Conservation (phyloP, 1,284 basidiomycete genomes). For the Neotropicomus parvogracilis region DNA sequence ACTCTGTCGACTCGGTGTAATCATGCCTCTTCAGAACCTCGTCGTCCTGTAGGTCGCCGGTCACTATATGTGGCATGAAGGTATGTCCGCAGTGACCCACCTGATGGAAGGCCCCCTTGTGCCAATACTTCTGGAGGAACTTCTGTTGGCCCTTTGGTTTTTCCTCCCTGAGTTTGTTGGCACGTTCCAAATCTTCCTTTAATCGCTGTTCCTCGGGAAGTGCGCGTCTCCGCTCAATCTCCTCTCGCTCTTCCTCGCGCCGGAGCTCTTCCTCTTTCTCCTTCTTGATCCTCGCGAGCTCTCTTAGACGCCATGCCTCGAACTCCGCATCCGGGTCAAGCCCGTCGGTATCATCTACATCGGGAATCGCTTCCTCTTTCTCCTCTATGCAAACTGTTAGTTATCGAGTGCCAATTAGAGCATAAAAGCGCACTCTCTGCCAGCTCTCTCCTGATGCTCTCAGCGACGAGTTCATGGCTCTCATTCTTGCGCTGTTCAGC, state of each 20-base stretch:
- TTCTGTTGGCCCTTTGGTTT: slow-evolving; percentile 87
- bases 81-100: slow-evolving; percentile 38
- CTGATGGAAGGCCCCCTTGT: slow-evolving; percentile 98
- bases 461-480: slow-evolving; percentile 83
- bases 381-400: slow-evolving; percentile 57
- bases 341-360: slow-evolving; percentile 95
- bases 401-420: background rate
- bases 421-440: slow-evolving; percentile 64
- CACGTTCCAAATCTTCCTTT: slow-evolving; percentile 85
- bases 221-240: slow-evolving; percentile 85
- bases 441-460: slow-evolving; percentile 80
- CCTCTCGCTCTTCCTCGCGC: slow-evolving; percentile 80
- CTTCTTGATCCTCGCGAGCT: slow-evolving; percentile 85
- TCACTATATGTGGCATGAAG: slow-evolving; percentile 12
- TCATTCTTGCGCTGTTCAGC: slow-evolving; percentile 74
- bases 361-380: slow-evolving; percentile 76
- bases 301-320: slow-evolving; percentile 92
- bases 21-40: slow-evolving; percentile 85
- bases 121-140: slow-evolving; percentile 98
- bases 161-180: slow-evolving; percentile 73
- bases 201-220: slow-evolving; percentile 90
- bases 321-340: slow-evolving; percentile 90
- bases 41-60: slow-evolving; percentile 57
- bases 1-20: slow-evolving; percentile 85
- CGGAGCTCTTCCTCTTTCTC: slow-evolving; percentile 83